A percentile compares a stretch with the other conserved stretches of the same genome.
phyloP scores from a whole-genome alignment of 768 basidiomycete genomes.

The Pleurotus sapidus region DNA sequence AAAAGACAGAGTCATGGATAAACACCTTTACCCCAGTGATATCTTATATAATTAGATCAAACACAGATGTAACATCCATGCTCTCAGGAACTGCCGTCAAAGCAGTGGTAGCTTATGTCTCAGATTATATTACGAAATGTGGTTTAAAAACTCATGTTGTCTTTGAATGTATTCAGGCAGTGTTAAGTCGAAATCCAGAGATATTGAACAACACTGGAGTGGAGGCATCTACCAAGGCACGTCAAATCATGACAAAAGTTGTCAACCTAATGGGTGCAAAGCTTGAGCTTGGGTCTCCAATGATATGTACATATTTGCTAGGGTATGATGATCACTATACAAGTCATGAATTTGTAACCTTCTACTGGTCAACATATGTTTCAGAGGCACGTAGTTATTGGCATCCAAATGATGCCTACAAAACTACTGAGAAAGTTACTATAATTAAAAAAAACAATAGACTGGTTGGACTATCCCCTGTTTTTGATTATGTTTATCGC shows the following conservation, averaged over 20 bases:
- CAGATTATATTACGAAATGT: constrained; percentile 28
- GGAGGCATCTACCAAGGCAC: constrained; percentile 17
- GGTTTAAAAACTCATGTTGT: not conserved
- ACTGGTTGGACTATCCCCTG: not conserved
- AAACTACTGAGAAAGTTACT: not conserved
- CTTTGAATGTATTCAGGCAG: not conserved
- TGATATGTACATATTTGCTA: constrained; percentile 16
- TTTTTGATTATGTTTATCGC: not conserved
- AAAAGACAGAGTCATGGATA: constrained; percentile 2
- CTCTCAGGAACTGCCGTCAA: constrained; percentile 33
- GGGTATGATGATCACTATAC: constrained; percentile 28
- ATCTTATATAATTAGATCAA: constrained; percentile 23
- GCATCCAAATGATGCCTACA: not conserved
- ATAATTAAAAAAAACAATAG: not conserved
- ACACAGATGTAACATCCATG: constrained; percentile 31
- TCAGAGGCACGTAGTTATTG: constrained; percentile 8
- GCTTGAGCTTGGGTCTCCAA: constrained; percentile 15
- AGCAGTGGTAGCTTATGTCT: constrained; percentile 23
- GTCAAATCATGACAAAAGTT: constrained; percentile 6
- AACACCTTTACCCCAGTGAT: constrained; percentile 5
- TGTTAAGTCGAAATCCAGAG: constrained; percentile 27
- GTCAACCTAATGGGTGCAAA: constrained; percentile 25
- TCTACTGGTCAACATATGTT: constrained; percentile 14
- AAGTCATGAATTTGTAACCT: constrained; percentile 21
- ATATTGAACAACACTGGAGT: constrained; percentile 23